phyloP scores from a whole-genome alignment of 2,329 filamentous ascomycete genomes.

The Cadophora gregata region DNA sequence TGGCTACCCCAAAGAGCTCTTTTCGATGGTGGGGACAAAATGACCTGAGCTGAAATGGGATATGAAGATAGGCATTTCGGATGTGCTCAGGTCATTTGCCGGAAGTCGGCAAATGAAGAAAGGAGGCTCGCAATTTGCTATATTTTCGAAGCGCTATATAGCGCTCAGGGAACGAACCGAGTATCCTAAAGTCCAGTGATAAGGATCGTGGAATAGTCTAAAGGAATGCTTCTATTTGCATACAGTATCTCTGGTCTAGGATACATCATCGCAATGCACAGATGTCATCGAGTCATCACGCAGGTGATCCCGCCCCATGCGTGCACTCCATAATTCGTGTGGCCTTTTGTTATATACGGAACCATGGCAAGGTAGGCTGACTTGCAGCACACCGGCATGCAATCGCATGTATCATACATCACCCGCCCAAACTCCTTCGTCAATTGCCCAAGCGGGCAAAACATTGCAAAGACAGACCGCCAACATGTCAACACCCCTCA shows the following conservation, averaged over 20 bases:
- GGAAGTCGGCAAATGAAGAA: not conserved
- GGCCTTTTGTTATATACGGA: not conserved
- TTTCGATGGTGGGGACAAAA: not conserved
- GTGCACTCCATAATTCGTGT: conserved; percentile 17
- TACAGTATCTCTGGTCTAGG: conserved; percentile 10
- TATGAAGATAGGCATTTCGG: not conserved
- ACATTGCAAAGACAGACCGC: conserved; percentile 7
- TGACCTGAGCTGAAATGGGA: not conserved
- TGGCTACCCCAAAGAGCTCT: not conserved
- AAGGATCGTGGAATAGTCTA: not conserved
- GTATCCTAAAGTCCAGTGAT: not conserved
- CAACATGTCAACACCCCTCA: conserved; percentile 6
- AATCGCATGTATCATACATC: conserved; percentile 3
- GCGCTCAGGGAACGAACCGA: not conserved
- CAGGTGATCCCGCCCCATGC: not conserved
- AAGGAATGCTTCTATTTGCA: conserved; percentile 19
- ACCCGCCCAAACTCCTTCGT: conserved; percentile 12
- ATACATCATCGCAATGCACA: conserved; percentile 5
- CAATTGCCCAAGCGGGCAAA: conserved; percentile 1
- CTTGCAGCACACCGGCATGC: conserved; percentile 17
- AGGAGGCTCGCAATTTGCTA: not conserved
- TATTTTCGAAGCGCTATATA: too few species aligned
- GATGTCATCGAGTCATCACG: conserved; percentile 5
- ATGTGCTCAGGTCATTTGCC: not conserved
- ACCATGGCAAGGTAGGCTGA: conserved; percentile 5